Conservation (phyloP, 2,329 filamentous ascomycete species). For the Spiromastix sp. region DNA sequence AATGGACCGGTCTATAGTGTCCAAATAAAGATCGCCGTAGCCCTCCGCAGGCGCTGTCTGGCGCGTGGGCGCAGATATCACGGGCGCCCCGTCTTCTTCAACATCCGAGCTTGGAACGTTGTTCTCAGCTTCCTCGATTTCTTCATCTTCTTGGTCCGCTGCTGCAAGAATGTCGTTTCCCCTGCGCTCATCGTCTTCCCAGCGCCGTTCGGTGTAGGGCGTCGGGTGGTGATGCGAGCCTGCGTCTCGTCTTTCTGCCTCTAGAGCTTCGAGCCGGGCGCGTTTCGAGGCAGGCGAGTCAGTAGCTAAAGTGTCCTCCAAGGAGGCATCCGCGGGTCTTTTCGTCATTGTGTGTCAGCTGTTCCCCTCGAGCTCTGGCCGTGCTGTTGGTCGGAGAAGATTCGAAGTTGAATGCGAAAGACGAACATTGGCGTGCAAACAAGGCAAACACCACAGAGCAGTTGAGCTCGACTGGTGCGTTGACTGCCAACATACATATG, state of each 20-base stretch:
- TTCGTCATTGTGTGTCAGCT: slow-evolving; percentile 31
- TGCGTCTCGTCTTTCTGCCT: slow-evolving; percentile 9
- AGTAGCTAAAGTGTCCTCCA: slow-evolving; percentile 24
- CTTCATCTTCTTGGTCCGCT: slow-evolving; percentile 59
- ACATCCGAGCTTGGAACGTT: slow-evolving; percentile 16
- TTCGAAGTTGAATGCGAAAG: no score
- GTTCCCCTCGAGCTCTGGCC: no score
- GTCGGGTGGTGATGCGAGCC: slow-evolving; percentile 3
- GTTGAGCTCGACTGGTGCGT: no score
- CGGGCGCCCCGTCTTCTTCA: slow-evolving; percentile 26
- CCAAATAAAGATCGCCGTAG: slow-evolving; percentile 92
- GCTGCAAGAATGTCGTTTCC: slow-evolving; percentile 40
- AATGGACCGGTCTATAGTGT: slow-evolving; percentile 86
- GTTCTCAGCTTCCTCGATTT: slow-evolving; percentile 23
- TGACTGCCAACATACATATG: no score
- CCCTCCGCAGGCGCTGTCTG: slow-evolving; percentile 74
- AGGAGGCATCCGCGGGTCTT: slow-evolving; percentile 34
- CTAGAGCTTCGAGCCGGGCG: slow-evolving; percentile 29
- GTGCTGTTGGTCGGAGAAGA: no score
- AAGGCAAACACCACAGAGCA: slow-evolving; percentile 8
- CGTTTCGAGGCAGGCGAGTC: slow-evolving; percentile 37
- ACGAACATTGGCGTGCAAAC: slow-evolving; percentile 17
- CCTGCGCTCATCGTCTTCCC: slow-evolving; percentile 27
- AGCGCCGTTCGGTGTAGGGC: slow-evolving; percentile 12
- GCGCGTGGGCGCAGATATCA: slow-evolving; percentile 38